Evolutionary conservation across 2,329 filamentous ascomycete genomes (phyloP).

Genomic region (Apiospora rasikravindrae): DNA sequence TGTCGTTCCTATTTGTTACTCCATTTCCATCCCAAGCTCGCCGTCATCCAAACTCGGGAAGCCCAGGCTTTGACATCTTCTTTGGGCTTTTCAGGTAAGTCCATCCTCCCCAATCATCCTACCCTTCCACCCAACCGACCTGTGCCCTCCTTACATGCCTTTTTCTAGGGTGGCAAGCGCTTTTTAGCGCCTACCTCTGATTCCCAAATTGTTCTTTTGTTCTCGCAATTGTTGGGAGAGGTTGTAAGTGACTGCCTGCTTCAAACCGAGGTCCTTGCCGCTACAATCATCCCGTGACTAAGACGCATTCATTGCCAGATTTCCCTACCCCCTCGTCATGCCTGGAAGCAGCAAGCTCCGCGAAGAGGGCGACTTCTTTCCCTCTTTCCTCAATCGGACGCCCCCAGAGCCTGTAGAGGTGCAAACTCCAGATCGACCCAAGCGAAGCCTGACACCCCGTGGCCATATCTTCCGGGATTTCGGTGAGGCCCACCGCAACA

Average conservation of each 20-base stretch:
- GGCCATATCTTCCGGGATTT: slow-evolving; percentile 44
- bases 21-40: not conserved
- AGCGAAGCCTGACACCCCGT: slow-evolving; percentile 35
- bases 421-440: slow-evolving; percentile 17
- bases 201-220: not conserved
- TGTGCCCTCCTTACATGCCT: not conserved
- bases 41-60: not conserved
- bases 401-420: slow-evolving; percentile 1
- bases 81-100: not conserved
- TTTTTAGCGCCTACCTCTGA: not conserved
- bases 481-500: slow-evolving; percentile 45
- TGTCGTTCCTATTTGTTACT: not conserved
- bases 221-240: not conserved
- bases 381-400: slow-evolving; percentile 1
- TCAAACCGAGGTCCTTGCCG: not conserved
- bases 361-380: slow-evolving; percentile 21
- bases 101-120: not conserved
- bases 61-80: not conserved
- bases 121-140: not conserved
- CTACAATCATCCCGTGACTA: not conserved
- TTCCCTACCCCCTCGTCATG: not conserved
- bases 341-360: slow-evolving; percentile 1
- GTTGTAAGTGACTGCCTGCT: not conserved
- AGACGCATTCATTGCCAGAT: not conserved
- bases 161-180: not conserved